A percentile compares a stretch with the other conserved stretches of the same genome.
phyloP scores from a whole-genome alignment of 2,329 filamentous ascomycete genomes.

The Neoscytalidium dimidiatum region DNA sequence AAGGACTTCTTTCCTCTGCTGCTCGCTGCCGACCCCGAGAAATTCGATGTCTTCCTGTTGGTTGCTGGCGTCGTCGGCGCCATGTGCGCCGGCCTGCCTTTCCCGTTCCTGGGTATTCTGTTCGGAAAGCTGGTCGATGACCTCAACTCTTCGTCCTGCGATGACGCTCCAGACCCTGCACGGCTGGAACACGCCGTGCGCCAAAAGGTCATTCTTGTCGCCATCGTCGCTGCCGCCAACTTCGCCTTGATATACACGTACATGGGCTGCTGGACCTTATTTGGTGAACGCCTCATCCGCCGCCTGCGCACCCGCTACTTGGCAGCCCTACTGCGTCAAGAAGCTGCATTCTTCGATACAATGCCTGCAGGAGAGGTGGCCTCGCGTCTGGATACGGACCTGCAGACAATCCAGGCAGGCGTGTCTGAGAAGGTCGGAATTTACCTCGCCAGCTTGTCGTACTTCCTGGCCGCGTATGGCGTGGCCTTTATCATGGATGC shows the following conservation, averaged over 20 bases:
- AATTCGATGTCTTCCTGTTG: constrained; percentile 4
- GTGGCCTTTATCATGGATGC: constrained; percentile 14
- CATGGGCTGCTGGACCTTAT: constrained; percentile 16
- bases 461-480: constrained; percentile 7
- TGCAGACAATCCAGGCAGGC: constrained; percentile 13
- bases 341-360: constrained; percentile 2
- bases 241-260: constrained; percentile 8
- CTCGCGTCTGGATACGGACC: neutral
- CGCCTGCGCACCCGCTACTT: constrained; percentile 9
- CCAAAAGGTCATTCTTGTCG: constrained; percentile 7
- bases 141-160: constrained; percentile 14
- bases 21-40: neutral
- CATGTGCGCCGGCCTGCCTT: constrained; percentile 9
- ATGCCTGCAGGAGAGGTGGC: constrained; percentile 1
- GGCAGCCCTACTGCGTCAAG: neutral
- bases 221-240: neutral
- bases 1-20: constrained; percentile 13
- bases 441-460: constrained; percentile 3
- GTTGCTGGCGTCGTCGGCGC: neutral
- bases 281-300: constrained; percentile 5
- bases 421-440: constrained; percentile 18
- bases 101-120: constrained; percentile 14
- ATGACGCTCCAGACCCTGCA: neutral
- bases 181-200: neutral
- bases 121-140: constrained; percentile 15